Percentiles rank a stretch among this genome's conserved stretches.
These are phyloP conservation scores for Phytophthora kernoviae DNA, from an alignment of 352 stramenopile species.

Conservation along the genomic window DNA sequence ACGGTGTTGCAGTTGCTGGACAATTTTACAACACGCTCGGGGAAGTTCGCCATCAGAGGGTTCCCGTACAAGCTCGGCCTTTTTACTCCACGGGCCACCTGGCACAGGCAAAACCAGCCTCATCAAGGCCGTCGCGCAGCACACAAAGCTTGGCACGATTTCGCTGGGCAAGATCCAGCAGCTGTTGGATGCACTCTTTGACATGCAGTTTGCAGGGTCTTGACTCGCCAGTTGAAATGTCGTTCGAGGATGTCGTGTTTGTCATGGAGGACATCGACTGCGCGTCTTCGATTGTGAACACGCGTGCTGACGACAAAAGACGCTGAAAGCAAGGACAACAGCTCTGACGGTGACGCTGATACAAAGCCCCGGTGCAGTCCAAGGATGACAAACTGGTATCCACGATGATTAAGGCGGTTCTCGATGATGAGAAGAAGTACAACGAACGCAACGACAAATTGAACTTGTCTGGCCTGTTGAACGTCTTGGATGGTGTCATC, in stretches of 20 bases:
- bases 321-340: slow-evolving; percentile 26
- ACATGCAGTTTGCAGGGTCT: slow-evolving; percentile 61
- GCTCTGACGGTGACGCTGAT: background rate
- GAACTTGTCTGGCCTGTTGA: slow-evolving; percentile 83
- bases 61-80: slow-evolving; percentile 90
- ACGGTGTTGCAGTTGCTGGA: slow-evolving; percentile 68
- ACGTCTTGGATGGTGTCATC: slow-evolving; percentile 91
- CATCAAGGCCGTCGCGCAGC: slow-evolving; percentile 82
- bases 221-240: slow-evolving; percentile 64
- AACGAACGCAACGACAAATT: slow-evolving; percentile 49
- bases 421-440: slow-evolving; percentile 34
- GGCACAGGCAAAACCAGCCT: slow-evolving; percentile 89
- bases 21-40: slow-evolving; percentile 63
- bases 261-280: slow-evolving; percentile 91
- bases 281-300: slow-evolving; percentile 70
- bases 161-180: slow-evolving; percentile 74
- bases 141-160: slow-evolving; percentile 68
- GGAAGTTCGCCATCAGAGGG: slow-evolving; percentile 86
- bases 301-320: slow-evolving; percentile 45
- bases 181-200: slow-evolving; percentile 80
- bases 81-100: slow-evolving; percentile 80
- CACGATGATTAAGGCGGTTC: slow-evolving; percentile 38
- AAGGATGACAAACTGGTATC: slow-evolving; percentile 40
- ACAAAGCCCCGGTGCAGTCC: slow-evolving; percentile 11
- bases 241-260: slow-evolving; percentile 86